Evolutionary conservation across 176 grass and related monocot genomes (phyloP).

Genomic region (Bothriochloa decipiens): DNA sequence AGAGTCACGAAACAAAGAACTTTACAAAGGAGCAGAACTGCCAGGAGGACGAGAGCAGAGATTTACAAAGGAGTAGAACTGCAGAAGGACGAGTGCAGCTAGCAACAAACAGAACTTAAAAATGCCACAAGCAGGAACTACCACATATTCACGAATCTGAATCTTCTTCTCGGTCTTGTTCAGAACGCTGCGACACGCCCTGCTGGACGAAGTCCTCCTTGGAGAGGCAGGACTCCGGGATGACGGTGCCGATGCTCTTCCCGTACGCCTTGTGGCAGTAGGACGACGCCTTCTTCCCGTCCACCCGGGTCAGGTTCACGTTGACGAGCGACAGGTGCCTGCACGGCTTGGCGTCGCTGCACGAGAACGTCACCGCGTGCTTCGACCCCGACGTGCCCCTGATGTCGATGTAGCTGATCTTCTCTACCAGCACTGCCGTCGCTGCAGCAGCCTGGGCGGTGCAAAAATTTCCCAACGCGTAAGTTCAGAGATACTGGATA

Average conservation of each 20-base stretch:
- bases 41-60: too few species aligned
- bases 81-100: too few species aligned
- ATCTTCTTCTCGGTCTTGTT: not conserved
- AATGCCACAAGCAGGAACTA: not conserved
- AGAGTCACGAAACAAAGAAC: too few species aligned
- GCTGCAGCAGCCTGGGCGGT: not conserved
- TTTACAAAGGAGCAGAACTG: too few species aligned
- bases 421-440: slow-evolving; percentile 18
- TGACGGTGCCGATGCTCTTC: slow-evolving; percentile 29
- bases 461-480: not conserved
- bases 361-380: slow-evolving; percentile 43
- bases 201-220: slow-evolving; percentile 40
- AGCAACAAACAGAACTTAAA: too few species aligned
- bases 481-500: slow-evolving; percentile 13
- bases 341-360: slow-evolving; percentile 54
- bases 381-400: slow-evolving; percentile 48
- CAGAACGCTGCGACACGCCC: not conserved
- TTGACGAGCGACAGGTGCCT: slow-evolving; percentile 15
- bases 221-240: slow-evolving; percentile 44
- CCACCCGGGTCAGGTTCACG: slow-evolving; percentile 40
- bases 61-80: too few species aligned
- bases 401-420: slow-evolving; percentile 54
- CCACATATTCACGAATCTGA: slow-evolving; percentile 5
- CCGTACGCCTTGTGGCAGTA: slow-evolving; percentile 46
- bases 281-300: slow-evolving; percentile 10